Evolutionary conservation across 2,329 filamentous ascomycete species (phyloP).

Genomic region (Neospermospora avenae): DNA sequence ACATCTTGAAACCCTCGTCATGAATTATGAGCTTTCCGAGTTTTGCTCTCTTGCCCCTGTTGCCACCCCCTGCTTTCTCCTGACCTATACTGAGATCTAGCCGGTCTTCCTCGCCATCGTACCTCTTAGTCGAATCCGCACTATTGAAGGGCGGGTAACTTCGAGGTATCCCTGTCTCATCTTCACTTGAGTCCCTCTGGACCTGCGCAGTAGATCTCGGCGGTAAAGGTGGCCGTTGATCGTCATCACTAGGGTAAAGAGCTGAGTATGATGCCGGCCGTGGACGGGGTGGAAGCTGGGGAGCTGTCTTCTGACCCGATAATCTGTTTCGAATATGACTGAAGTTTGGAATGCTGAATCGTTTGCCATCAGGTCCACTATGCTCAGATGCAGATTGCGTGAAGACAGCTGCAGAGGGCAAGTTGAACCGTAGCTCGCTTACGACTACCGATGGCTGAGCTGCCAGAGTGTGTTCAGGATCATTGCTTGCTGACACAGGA

Average conservation of each 20-base stretch:
- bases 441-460: slow-evolving; percentile 41
- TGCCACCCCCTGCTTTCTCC: slow-evolving; percentile 83
- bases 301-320: slow-evolving; percentile 29
- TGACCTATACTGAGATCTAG: slow-evolving; percentile 74
- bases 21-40: slow-evolving; percentile 89
- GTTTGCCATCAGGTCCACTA: slow-evolving; percentile 22
- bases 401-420: slow-evolving; percentile 59
- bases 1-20: slow-evolving; percentile 89
- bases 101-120: slow-evolving; percentile 42
- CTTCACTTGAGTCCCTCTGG: slow-evolving; percentile 18
- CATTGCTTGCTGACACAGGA: slow-evolving; percentile 31
- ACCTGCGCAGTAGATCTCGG: slow-evolving; percentile 19
- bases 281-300: slow-evolving; percentile 21
- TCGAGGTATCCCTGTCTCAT: background rate
- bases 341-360: slow-evolving; percentile 22
- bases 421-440: slow-evolving; percentile 87
- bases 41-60: slow-evolving; percentile 82
- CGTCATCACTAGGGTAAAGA: slow-evolving; percentile 26
- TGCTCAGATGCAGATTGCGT: slow-evolving; percentile 31
- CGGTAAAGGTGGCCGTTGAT: slow-evolving; percentile 27
- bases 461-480: slow-evolving; percentile 13
- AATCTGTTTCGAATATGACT: slow-evolving; percentile 33
- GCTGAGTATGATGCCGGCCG: slow-evolving; percentile 25
- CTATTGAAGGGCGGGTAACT: background rate
- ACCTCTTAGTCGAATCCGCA: slow-evolving; percentile 9